A percentile compares a stretch with the other conserved stretches of the same genome.
These are phyloP conservation scores for Decorospora gaudefroyi DNA, from an alignment of 2,329 filamentous ascomycete genomes.

Conservation along the genomic window DNA sequence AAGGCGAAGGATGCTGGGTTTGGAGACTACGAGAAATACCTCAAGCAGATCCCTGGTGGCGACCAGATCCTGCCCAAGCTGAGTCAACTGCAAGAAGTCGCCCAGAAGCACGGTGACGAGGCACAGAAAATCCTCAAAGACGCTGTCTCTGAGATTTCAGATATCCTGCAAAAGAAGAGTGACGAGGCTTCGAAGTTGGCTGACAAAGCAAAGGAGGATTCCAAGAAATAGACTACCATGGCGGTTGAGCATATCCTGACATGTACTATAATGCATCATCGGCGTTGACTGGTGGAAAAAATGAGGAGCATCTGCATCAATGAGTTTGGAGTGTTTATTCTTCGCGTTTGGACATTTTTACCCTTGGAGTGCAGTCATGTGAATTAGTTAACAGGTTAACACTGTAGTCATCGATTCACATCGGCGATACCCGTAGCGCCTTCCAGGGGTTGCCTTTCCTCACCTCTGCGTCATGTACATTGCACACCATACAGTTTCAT, in stretches of 20 bases:
- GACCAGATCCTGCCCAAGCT: constrained; percentile 68
- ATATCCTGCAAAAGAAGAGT: constrained; percentile 43
- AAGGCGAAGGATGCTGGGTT: constrained; percentile 61
- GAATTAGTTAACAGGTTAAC: no score
- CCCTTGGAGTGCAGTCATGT: no score
- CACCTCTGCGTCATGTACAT: no score
- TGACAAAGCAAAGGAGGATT: constrained; percentile 43
- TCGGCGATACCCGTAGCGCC: no score
- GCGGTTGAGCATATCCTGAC: neutral
- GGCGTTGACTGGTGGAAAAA: constrained; percentile 7
- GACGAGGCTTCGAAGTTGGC: constrained; percentile 41
- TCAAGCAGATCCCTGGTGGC: constrained; percentile 68
- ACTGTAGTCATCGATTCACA: no score
- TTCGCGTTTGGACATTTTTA: no score
- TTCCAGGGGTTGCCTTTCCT: no score
- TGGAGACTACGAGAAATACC: constrained; percentile 62
- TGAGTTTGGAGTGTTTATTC: no score
- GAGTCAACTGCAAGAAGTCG: constrained; percentile 65
- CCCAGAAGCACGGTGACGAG: constrained; percentile 69
- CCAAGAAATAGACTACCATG: constrained; percentile 35
- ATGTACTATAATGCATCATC: constrained; percentile 16
- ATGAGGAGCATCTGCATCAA: no score
- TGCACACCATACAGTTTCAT: no score
- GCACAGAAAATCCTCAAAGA: constrained; percentile 71
- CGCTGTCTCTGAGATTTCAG: constrained; percentile 49